A percentile compares a stretch with the other conserved stretches of the same genome.
phyloP scores from a whole-genome alignment of 345 rosid species.

The Dimocarpus longan region DNA sequence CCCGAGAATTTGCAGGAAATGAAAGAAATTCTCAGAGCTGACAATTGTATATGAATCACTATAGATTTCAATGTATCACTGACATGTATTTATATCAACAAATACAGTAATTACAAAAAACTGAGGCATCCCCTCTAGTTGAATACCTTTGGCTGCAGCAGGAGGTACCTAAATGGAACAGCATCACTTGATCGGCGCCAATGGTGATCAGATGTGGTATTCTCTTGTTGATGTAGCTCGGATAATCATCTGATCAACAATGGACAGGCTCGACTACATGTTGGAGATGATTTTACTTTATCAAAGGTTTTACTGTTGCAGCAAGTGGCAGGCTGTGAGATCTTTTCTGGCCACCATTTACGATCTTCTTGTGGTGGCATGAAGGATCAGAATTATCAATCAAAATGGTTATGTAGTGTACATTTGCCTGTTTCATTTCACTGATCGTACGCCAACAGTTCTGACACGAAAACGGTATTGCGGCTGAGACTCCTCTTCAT shows the following conservation, averaged over 20 bases:
- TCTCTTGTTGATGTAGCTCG: not conserved
- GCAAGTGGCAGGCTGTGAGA: not conserved
- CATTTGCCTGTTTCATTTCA: conserved; percentile 51
- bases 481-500: conserved; percentile 61
- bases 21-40: not conserved
- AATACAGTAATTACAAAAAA: not conserved
- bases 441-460: conserved; percentile 77
- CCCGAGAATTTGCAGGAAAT: not conserved
- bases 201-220: not conserved
- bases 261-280: not conserved
- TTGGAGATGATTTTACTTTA: not conserved
- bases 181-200: not conserved
- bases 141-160: not conserved
- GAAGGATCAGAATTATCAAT: conserved; percentile 7
- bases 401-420: not conserved
- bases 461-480: conserved; percentile 82
- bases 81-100: conserved; percentile 9
- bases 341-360: not conserved
- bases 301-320: not conserved
- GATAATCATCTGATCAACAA: not conserved
- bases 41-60: not conserved
- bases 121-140: not conserved
- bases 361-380: not conserved
- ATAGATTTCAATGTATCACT: not conserved
- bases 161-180: not conserved